Conservation (phyloP, 441 rosid species). For the Syzygium syzygioides region DNA sequence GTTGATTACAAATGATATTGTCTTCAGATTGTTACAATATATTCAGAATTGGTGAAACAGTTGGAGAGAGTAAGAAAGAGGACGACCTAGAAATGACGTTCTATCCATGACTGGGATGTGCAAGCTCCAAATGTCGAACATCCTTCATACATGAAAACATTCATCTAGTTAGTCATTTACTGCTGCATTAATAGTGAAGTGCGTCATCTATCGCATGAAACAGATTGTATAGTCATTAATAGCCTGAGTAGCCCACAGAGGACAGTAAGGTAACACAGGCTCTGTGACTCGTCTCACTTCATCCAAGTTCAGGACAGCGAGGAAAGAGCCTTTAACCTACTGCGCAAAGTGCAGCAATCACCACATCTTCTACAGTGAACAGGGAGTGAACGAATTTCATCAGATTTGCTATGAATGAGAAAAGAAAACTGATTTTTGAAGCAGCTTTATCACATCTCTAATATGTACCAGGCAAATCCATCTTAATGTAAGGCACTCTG, state of each 20-base stretch:
- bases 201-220: neutral
- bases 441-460: neutral
- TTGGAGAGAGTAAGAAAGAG: neutral
- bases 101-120: conserved; percentile 83
- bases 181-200: neutral
- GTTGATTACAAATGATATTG: neutral
- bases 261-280: neutral
- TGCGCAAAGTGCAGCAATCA: neutral
- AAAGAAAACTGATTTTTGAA: neutral
- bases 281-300: neutral
- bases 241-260: neutral
- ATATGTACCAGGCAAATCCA: neutral
- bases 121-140: conserved; percentile 84
- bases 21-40: neutral
- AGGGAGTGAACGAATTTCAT: neutral
- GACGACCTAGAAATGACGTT: conserved; percentile 57
- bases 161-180: neutral
- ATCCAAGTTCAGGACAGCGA: neutral
- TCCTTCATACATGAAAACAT: conserved; percentile 34
- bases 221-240: neutral
- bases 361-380: neutral
- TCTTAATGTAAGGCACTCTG: neutral
- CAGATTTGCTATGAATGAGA: neutral
- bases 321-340: neutral
- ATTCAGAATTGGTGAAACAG: neutral